These are phyloP conservation scores for Picea engelmannii DNA, from an alignment of 83 land plant genomes.

Conservation along the genomic window DNA sequence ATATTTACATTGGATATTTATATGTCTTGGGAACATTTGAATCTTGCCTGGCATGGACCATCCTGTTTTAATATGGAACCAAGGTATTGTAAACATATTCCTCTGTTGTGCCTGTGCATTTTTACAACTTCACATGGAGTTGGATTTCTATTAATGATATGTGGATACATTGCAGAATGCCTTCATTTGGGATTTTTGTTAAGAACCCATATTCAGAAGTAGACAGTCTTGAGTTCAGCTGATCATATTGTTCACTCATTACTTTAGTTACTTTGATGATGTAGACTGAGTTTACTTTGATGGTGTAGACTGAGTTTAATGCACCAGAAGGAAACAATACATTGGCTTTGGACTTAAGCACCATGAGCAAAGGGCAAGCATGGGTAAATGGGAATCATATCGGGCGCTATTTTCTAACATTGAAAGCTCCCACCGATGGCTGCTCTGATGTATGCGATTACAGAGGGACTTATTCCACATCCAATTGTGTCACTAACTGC, in stretches of 20 bases:
- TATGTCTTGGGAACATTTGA: no score
- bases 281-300: no score
- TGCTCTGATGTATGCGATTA: constrained; percentile 40
- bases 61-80: no score
- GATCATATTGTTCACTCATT: no score
- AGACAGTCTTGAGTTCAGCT: not conserved
- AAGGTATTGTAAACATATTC: no score
- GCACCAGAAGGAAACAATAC: constrained; percentile 40
- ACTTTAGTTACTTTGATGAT: not conserved
- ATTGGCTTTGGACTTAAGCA: constrained; percentile 36
- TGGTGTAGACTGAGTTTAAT: constrained; percentile 34
- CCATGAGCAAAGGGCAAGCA: constrained; percentile 57
- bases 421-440: constrained; percentile 15
- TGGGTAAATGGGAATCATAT: constrained; percentile 62
- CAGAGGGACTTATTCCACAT: constrained; percentile 13
- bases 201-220: not conserved
- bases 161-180: no score
- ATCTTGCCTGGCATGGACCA: no score
- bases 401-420: constrained; percentile 49
- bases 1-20: no score
- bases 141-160: no score
- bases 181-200: no score
- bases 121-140: no score
- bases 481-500: constrained; percentile 23
- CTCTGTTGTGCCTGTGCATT: no score